Base-by-base conservation (phyloP, 192 early-diverging fungal species). In the Podila epicladia region DNA sequence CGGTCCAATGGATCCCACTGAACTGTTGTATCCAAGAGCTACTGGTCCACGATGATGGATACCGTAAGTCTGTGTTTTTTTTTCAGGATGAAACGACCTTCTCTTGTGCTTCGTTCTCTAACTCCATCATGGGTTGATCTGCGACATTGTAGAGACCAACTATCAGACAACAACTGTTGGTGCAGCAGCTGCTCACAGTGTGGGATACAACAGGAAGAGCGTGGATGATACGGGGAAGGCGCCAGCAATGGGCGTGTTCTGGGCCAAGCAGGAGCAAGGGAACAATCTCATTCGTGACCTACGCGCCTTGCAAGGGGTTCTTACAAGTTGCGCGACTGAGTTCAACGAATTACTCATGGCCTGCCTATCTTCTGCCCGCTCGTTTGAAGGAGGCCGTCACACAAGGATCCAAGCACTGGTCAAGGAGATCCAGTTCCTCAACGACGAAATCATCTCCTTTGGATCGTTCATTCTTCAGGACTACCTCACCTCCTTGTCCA, bases 11-110 rank as follows among this genome's bases (percentile, higher is more conserved):
- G 76, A 62, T 72, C 15, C 76, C 76, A 5, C 5, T 79, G 24
- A 79, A 79, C 50, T 79, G 76, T 29, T 79, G 76, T 20, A 55
- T 79, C 2, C 76, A 79, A 57, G 76, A 79, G 5, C 62, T 79
- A 24, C 61, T 79, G n/a, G 76, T 79, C 17, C 48, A 72, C 41
- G 70, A 69, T 33, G 76, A 72, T 15, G 76, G 70, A 58, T 53
- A 64, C 24, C 70, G 76, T 79, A 68, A 22, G 62, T 62, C 4
- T 17, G 58, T 9, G 49, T 62, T 63, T 28, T 1, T 28, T 1
- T 55, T 55, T 55, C n/a, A 55, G 1, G 20, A 29, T 3, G 29
- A 9, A 19, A 9, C 24, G 31, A 61, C 24, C 8, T 61, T 61
- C 31, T 61, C 31, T 61, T 11, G 11, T 24, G 9, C 29, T 26